A percentile compares a stretch with the other conserved stretches of the same genome.
phyloP scores from a whole-genome alignment of 2,329 filamentous ascomycete genomes.

The Lasiodiplodia citricola region DNA sequence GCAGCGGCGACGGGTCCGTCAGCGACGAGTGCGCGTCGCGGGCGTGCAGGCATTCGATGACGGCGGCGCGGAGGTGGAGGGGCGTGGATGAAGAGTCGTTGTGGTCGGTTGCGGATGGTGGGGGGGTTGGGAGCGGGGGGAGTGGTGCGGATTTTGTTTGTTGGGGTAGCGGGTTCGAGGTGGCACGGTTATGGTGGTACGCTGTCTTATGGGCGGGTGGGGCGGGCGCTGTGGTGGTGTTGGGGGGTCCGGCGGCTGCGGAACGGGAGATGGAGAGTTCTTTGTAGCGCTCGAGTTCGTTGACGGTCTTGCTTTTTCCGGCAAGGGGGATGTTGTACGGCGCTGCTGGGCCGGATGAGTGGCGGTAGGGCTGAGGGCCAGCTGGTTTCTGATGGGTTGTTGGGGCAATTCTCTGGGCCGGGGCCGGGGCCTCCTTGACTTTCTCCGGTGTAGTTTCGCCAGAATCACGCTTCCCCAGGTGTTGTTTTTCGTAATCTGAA shows the following conservation, averaged over 20 bases:
- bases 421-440: background rate
- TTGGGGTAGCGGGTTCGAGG: background rate
- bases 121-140: background rate
- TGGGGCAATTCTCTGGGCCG: background rate
- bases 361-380: background rate
- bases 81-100: background rate
- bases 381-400: background rate
- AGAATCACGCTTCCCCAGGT: background rate
- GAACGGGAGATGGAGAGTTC: background rate
- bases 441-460: background rate
- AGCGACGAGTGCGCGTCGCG: background rate
- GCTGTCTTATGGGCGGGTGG: background rate
- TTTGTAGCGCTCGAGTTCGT: background rate
- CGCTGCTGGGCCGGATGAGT: background rate
- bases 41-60: background rate
- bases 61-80: conserved; percentile 1
- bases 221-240: background rate
- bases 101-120: background rate
- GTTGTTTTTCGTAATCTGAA: background rate
- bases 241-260: background rate
- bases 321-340: background rate
- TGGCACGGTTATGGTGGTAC: background rate
- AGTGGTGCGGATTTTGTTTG: background rate
- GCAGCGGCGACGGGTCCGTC: background rate
- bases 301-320: background rate